phyloP scores from a whole-genome alignment of 768 basidiomycete genomes.

The Pleurotus sapidus region DNA sequence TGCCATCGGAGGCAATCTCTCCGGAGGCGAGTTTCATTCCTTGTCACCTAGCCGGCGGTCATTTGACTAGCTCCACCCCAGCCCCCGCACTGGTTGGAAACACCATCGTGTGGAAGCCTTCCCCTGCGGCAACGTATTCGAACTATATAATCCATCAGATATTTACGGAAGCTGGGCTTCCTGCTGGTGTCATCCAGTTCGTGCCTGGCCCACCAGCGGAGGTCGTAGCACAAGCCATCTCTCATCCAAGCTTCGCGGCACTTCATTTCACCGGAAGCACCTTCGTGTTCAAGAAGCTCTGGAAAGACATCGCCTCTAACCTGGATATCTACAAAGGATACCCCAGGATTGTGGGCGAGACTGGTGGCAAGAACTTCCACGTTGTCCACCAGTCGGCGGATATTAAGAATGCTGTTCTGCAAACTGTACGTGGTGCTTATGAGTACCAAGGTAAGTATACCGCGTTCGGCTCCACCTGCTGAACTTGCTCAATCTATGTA shows the following conservation, averaged over 20 bases:
- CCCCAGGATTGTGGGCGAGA: constrained; percentile 97
- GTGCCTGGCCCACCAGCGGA: constrained; percentile 86
- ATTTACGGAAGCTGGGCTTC: constrained; percentile 90
- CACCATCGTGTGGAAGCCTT: constrained; percentile 95
- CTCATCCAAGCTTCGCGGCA: constrained; percentile 76
- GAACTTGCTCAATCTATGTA: not conserved
- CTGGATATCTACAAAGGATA: constrained; percentile 85
- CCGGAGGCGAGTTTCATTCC: constrained; percentile 46
- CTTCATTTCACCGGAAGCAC: constrained; percentile 98
- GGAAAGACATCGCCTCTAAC: constrained; percentile 93
- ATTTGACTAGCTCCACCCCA: constrained; percentile 19
- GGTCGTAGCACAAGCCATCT: constrained; percentile 82
- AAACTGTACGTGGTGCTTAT: constrained; percentile 85
- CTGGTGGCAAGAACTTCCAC: constrained; percentile 99
- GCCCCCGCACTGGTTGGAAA: constrained; percentile 95
- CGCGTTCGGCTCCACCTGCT: too few relatives aligned
- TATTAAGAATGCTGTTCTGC: constrained; percentile 84
- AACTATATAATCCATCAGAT: constrained; percentile 93
- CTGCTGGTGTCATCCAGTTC: constrained; percentile 95
- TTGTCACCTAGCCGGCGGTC: not conserved
- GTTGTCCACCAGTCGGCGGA: constrained; percentile 87
- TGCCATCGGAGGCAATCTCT: constrained; percentile 95
- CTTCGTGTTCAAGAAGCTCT: constrained; percentile 89
- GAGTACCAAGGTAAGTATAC: constrained; percentile 81
- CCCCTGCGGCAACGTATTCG: constrained; percentile 91